These are phyloP conservation scores for Pythium scleroteichum DNA, from an alignment of 352 stramenopile species.

Conservation along the genomic window DNA sequence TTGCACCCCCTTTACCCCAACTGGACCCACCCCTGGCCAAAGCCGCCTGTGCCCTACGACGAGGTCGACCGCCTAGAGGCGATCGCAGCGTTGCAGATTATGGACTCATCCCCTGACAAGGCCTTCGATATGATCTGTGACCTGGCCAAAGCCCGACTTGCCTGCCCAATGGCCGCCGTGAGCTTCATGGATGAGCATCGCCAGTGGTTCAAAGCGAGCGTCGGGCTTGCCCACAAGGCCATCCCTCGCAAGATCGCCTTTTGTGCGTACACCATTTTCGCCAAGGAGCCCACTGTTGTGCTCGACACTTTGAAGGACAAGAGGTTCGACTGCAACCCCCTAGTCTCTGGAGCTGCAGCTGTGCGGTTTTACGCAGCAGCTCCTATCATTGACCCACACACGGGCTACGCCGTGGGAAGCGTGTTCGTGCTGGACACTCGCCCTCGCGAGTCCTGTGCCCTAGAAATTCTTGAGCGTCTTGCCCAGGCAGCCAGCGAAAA, in stretches of 20 bases:
- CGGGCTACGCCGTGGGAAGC: constrained; percentile 60
- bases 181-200: constrained; percentile 77
- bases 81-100: constrained; percentile 51
- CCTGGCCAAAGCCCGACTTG: constrained; percentile 60
- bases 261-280: constrained; percentile 66
- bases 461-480: constrained; percentile 68
- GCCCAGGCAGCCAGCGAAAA: constrained; percentile 62
- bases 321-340: constrained; percentile 86
- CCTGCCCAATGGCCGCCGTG: constrained; percentile 76
- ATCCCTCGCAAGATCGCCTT: constrained; percentile 83
- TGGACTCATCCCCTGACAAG: constrained; percentile 63
- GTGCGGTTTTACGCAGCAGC: constrained; percentile 95
- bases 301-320: constrained; percentile 88
- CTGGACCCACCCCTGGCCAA: constrained; percentile 75
- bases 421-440: constrained; percentile 86
- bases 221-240: constrained; percentile 67
- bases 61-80: constrained; percentile 56
- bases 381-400: constrained; percentile 62
- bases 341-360: constrained; percentile 85
- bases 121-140: constrained; percentile 81
- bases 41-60: constrained; percentile 52
- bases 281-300: constrained; percentile 72
- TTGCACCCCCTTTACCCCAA: constrained; percentile 23
- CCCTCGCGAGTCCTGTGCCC: constrained; percentile 65
- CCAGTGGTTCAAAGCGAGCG: constrained; percentile 82